phyloP scores from a whole-genome alignment of 495 filamentous ascomycete genomes.

The Talaromyces ruber region DNA sequence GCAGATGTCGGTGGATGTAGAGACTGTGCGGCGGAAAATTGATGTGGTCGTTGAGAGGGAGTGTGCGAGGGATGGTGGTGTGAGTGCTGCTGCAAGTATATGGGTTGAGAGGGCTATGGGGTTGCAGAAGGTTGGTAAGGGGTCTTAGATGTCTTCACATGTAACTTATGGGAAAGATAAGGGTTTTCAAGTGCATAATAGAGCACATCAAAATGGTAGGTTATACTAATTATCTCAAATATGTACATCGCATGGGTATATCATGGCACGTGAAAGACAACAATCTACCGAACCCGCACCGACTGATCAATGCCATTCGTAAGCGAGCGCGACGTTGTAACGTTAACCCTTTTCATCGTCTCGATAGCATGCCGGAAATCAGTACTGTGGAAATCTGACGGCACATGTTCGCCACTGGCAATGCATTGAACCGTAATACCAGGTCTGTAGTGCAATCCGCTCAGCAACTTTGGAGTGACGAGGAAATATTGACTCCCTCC shows the following conservation, averaged over 20 bases:
- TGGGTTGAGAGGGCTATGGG: constrained; percentile 39
- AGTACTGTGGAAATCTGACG: constrained; percentile 33
- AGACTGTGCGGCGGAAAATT: constrained; percentile 10
- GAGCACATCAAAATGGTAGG: background rate
- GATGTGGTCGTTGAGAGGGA: constrained; percentile 30
- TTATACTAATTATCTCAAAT: background rate
- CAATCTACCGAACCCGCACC: background rate
- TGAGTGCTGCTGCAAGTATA: constrained; percentile 23
- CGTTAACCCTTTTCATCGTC: constrained; percentile 20
- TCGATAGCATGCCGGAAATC: constrained; percentile 25
- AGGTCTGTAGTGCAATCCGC: constrained; percentile 72
- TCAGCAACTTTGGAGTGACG: constrained; percentile 95
- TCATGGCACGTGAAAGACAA: background rate
- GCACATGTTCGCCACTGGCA: constrained; percentile 86
- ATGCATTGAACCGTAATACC: constrained; percentile 93
- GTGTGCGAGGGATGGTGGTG: constrained; percentile 29
- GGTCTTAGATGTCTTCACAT: background rate
- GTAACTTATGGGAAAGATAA: background rate
- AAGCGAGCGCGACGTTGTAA: background rate
- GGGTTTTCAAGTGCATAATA: background rate
- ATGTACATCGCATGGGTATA: background rate
- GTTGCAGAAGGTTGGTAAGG: constrained; percentile 14
- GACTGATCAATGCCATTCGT: background rate
- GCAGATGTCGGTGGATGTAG: background rate
- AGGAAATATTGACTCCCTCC: constrained; percentile 72